These are phyloP conservation scores for Aspergillus sp. DNA, from an alignment of 2,329 filamentous ascomycete genomes.

Conservation along the genomic window DNA sequence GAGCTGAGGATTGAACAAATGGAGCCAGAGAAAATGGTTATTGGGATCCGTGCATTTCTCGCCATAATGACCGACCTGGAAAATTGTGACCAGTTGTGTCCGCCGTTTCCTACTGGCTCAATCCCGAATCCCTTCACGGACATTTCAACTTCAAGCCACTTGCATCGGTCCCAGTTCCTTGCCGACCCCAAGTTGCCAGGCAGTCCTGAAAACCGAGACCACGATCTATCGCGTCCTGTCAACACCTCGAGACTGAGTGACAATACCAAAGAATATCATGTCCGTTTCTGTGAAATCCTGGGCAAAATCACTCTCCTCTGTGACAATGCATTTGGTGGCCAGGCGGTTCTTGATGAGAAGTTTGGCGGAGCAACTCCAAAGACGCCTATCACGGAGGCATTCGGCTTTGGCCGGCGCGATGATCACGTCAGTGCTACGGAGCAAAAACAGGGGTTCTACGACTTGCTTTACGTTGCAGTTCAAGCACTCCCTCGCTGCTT, in stretches of 20 bases:
- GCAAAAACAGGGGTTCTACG: conserved; percentile 89
- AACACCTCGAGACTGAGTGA: conserved; percentile 59
- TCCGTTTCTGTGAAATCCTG: conserved; percentile 85
- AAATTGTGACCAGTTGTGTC: conserved; percentile 64
- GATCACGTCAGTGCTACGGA: conserved; percentile 65
- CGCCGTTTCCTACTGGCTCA: conserved; percentile 69
- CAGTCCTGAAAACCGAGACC: conserved; percentile 21
- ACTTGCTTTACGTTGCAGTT: conserved; percentile 87
- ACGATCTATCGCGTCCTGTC: conserved; percentile 39
- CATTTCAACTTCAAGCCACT: conserved; percentile 24
- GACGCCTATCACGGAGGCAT: conserved; percentile 88
- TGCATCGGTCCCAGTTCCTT: conserved; percentile 29
- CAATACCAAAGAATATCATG: conserved; percentile 72
- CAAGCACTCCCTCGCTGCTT: conserved; percentile 92
- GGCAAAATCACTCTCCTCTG: conserved; percentile 95
- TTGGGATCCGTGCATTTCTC: conserved; percentile 88
- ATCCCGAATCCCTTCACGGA: conserved; percentile 29
- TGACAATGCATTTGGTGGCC: conserved; percentile 92
- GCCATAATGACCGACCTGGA: conserved; percentile 90
- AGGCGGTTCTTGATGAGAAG: conserved; percentile 91
- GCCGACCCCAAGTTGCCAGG: conserved; percentile 24
- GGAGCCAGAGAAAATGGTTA: conserved; percentile 93
- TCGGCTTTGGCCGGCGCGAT: conserved; percentile 78
- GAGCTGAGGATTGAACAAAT: conserved; percentile 83
- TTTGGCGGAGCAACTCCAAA: conserved; percentile 81